phyloP scores from a whole-genome alignment of 2,329 filamentous ascomycete genomes.

The Stagonosporopsis chrysanthemi region DNA sequence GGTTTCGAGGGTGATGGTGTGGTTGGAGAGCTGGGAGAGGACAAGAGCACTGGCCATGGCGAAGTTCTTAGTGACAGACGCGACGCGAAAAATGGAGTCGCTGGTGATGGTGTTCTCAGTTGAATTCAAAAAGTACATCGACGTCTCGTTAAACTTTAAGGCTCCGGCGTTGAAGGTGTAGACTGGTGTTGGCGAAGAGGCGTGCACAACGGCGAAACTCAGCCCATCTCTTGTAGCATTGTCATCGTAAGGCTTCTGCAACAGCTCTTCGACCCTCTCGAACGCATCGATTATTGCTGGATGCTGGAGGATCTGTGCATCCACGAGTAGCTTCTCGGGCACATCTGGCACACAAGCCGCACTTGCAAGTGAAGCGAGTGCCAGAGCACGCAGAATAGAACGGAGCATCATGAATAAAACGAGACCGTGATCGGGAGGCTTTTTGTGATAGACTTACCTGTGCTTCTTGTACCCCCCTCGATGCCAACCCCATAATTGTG shows the following conservation, averaged over 20 bases:
- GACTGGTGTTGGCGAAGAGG: constrained; percentile 28
- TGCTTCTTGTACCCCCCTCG: background rate
- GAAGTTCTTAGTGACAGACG: constrained; percentile 41
- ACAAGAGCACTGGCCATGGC: constrained; percentile 36
- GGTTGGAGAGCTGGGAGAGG: constrained; percentile 16
- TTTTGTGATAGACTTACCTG: background rate
- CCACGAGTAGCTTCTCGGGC: constrained; percentile 28
- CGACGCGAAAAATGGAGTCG: constrained; percentile 42
- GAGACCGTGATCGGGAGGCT: background rate
- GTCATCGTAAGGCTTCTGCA: constrained; percentile 5
- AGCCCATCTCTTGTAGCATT: constrained; percentile 40
- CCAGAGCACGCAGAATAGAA: background rate
- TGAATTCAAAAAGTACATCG: background rate
- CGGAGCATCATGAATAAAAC: background rate
- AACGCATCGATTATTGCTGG: constrained; percentile 34
- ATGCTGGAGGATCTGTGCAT: constrained; percentile 30
- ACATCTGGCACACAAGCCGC: constrained; percentile 38
- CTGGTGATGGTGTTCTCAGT: constrained; percentile 29
- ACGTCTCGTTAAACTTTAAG: constrained; percentile 43
- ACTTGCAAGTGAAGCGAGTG: background rate
- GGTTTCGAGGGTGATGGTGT: constrained; percentile 26
- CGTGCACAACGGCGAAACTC: constrained; percentile 42
- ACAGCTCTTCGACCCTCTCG: constrained; percentile 23
- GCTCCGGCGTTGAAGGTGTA: constrained; percentile 40
- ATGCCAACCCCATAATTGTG: constrained; percentile 1